A percentile compares a stretch with the other conserved stretches of the same genome.
Conservation (phyloP, 2,329 filamentous ascomycete species). For the Alternaria hordeiaustralica region DNA sequence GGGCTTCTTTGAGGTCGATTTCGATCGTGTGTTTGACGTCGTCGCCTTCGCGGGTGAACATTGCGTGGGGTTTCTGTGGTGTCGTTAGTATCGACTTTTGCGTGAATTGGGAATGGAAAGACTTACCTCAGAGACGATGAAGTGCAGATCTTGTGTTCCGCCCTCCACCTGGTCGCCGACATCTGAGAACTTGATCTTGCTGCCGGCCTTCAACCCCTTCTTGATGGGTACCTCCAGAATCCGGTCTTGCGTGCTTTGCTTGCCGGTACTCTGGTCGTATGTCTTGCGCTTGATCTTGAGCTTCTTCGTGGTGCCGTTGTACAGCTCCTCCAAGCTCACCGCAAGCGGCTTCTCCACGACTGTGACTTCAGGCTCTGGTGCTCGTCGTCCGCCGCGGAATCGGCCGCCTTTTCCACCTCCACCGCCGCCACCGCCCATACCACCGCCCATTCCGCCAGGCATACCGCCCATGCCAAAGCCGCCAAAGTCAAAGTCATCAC, state of each 20-base stretch:
- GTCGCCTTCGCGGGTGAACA: constrained; percentile 87
- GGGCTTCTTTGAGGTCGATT: constrained; percentile 87
- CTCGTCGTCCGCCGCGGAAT: constrained; percentile 51
- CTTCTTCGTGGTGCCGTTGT: constrained; percentile 87
- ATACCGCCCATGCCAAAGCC: constrained; percentile 49
- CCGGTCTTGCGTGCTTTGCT: constrained; percentile 85
- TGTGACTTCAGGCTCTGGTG: constrained; percentile 80
- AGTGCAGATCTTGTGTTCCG: constrained; percentile 92
- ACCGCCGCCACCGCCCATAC: constrained; percentile 61
- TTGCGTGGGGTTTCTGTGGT: constrained; percentile 79
- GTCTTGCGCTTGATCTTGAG: constrained; percentile 98
- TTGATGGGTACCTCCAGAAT: constrained; percentile 96
- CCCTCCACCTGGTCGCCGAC: constrained; percentile 99
- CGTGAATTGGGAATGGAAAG: neutral
- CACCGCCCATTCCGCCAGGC: constrained; percentile 37
- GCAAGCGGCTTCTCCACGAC: constrained; percentile 86
- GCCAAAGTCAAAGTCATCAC: constrained; percentile 58
- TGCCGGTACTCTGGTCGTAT: constrained; percentile 80
- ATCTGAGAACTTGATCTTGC: constrained; percentile 97
- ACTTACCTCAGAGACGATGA: constrained; percentile 90
- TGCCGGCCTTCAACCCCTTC: constrained; percentile 91
- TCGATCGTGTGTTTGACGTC: constrained; percentile 81
- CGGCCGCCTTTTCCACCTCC: constrained; percentile 45
- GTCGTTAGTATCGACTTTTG: constrained; percentile 22
- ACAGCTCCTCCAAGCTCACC: constrained; percentile 87